Conservation (phyloP, 2,329 filamentous ascomycete genomes). For the Apiospora malaysiana region DNA sequence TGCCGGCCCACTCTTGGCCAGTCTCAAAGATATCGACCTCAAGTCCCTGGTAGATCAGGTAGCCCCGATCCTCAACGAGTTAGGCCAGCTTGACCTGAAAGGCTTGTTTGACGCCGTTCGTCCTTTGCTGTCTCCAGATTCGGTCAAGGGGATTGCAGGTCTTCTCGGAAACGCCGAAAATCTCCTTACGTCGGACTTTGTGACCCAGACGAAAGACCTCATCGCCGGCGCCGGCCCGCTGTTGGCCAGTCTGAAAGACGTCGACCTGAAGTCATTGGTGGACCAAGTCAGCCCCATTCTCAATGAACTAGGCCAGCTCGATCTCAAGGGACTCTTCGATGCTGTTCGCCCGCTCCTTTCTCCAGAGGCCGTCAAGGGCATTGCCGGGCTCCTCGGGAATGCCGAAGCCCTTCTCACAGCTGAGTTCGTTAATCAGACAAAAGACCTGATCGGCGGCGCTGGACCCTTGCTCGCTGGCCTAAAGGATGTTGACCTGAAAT, state of each 20-base stretch:
- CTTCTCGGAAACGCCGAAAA: constrained; percentile 34
- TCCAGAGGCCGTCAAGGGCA: constrained; percentile 39
- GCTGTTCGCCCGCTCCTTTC: constrained; percentile 43
- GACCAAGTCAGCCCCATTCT: constrained; percentile 38
- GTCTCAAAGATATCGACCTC: constrained; percentile 25
- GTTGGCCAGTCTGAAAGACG: constrained; percentile 27
- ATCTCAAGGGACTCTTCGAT: constrained; percentile 38
- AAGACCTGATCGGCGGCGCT: constrained; percentile 35
- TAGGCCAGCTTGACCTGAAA: constrained; percentile 38
- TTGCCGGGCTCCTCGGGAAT: constrained; percentile 40
- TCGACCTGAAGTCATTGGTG: constrained; percentile 35
- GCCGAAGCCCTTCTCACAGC: constrained; percentile 38
- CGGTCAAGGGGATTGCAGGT: constrained; percentile 34
- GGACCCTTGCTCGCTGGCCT: constrained; percentile 32
- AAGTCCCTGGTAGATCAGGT: constrained; percentile 34
- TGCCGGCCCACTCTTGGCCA: neutral
- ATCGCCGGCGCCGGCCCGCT: constrained; percentile 35
- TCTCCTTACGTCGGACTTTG: constrained; percentile 33
- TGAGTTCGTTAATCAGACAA: constrained; percentile 38
- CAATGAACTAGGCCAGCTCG: constrained; percentile 36
- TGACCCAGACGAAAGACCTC: constrained; percentile 36
- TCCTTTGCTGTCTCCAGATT: constrained; percentile 38
- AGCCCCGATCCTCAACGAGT: constrained; percentile 37
- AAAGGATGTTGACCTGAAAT: constrained; percentile 35
- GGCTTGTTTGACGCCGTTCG: constrained; percentile 37